Conservation (phyloP, 2,329 filamentous ascomycete species). For the Sclerotiophoma versabilis region DNA sequence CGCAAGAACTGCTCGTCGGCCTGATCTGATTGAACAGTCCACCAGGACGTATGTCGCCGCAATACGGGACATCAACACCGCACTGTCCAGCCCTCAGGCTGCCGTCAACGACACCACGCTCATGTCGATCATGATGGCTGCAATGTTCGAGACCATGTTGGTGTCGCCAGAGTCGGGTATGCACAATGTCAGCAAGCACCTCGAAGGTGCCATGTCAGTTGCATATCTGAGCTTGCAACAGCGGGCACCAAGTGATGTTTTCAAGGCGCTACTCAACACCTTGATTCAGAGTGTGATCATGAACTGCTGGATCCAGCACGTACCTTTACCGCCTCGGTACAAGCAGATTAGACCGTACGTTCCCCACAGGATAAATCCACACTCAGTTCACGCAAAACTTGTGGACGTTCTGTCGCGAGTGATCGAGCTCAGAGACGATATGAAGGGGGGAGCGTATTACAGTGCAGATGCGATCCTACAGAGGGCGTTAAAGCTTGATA, state of each 20-base stretch:
- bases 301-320: constrained; percentile 37
- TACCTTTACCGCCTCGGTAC: constrained; percentile 26
- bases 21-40: constrained; percentile 26
- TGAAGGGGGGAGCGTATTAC: constrained; percentile 1
- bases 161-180: constrained; percentile 24
- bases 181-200: constrained; percentile 34
- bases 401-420: constrained; percentile 28
- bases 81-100: constrained; percentile 21
- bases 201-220: constrained; percentile 38
- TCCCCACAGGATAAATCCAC: constrained; percentile 8
- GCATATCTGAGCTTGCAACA: constrained; percentile 30
- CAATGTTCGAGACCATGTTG: constrained; percentile 39
- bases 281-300: constrained; percentile 33
- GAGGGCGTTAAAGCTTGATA: constrained; percentile 25
- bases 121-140: constrained; percentile 33
- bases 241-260: constrained; percentile 17
- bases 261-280: constrained; percentile 21
- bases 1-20: constrained; percentile 22
- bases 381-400: constrained; percentile 22
- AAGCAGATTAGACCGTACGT: constrained; percentile 17
- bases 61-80: constrained; percentile 31
- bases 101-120: constrained; percentile 31
- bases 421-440: constrained; percentile 24
- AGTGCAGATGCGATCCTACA: constrained; percentile 17
- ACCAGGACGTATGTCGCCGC: constrained; percentile 31